Conservation (phyloP, 1,139 yeast species). For the Magnusiomyces ingens region DNA sequence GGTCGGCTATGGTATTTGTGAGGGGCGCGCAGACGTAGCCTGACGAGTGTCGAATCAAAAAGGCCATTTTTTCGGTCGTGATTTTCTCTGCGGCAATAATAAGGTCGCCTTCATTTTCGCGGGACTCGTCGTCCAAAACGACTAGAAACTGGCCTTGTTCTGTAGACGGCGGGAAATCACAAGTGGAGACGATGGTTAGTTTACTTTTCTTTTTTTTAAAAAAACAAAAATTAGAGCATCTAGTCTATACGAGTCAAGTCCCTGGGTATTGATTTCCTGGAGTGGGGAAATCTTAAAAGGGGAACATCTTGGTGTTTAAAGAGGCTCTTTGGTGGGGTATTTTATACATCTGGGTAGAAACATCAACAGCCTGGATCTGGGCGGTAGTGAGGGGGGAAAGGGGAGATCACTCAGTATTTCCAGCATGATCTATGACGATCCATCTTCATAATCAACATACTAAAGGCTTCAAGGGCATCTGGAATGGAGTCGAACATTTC, state of each 20-base stretch:
- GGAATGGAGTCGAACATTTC: conserved; percentile 49
- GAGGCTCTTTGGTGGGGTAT: not conserved
- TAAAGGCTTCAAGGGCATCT: conserved; percentile 73
- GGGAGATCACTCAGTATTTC: not conserved
- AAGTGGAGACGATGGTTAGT: conserved; percentile 1
- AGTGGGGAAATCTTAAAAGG: not conserved
- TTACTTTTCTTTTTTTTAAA: too few species aligned
- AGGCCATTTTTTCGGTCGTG: conserved; percentile 89
- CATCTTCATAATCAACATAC: conserved; percentile 22
- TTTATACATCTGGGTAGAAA: not conserved
- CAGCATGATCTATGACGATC: not conserved
- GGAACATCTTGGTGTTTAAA: not conserved
- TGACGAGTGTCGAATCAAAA: conserved; percentile 73
- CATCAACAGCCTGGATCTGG: not conserved
- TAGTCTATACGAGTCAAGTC: not conserved
- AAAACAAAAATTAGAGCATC: not conserved
- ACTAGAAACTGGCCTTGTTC: conserved; percentile 81
- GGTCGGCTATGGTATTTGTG: conserved; percentile 69
- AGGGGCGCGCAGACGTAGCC: conserved; percentile 95
- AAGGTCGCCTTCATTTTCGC: conserved; percentile 97
- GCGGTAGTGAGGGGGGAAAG: not conserved
- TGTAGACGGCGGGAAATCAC: conserved; percentile 15
- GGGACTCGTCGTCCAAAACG: conserved; percentile 91
- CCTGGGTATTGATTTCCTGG: not conserved
- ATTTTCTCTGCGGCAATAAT: conserved; percentile 81